These are phyloP conservation scores for Agrocybe chaxingu DNA, from an alignment of 768 basidiomycete genomes.

Conservation along the genomic window DNA sequence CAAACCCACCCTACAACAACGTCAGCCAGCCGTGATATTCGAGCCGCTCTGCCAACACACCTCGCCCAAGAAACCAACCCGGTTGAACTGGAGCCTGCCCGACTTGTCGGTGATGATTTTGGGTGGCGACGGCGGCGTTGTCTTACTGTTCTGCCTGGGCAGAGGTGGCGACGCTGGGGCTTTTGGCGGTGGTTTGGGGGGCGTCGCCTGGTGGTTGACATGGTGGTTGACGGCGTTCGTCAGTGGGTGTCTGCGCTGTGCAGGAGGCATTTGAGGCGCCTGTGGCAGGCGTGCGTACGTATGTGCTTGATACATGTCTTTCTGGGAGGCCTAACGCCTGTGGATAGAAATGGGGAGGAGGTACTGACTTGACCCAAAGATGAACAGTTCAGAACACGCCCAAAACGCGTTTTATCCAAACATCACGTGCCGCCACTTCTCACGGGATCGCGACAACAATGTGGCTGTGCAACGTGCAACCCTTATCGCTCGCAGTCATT, in stretches of 20 bases:
- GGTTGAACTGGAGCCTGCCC: constrained; percentile 53
- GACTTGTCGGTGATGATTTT: constrained; percentile 67
- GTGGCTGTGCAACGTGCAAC: background rate
- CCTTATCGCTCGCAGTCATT: too few species aligned
- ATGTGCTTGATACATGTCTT: constrained; percentile 32
- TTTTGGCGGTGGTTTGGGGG: constrained; percentile 37
- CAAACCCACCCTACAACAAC: constrained; percentile 74
- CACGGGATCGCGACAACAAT: constrained; percentile 11
- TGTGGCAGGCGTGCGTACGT: constrained; percentile 27
- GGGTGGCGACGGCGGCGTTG: constrained; percentile 78
- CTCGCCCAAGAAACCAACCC: constrained; percentile 88
- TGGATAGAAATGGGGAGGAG: constrained; percentile 5
- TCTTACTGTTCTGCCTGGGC: constrained; percentile 80
- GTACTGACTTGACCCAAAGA: constrained; percentile 11
- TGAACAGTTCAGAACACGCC: constrained; percentile 18
- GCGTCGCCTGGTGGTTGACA: constrained; percentile 15
- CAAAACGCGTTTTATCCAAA: constrained; percentile 22
- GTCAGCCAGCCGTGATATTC: constrained; percentile 21
- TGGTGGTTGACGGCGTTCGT: constrained; percentile 35
- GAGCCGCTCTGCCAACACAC: constrained; percentile 38
- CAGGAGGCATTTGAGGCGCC: constrained; percentile 22
- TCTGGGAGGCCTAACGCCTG: constrained; percentile 46
- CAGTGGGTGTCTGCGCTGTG: constrained; percentile 38
- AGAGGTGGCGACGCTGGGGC: constrained; percentile 61
- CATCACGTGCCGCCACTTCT: constrained; percentile 20